Percentiles rank a stretch among this genome's conserved stretches.
Conservation (phyloP, 805 yeast genomes). For the Lachancea fermentati region DNA sequence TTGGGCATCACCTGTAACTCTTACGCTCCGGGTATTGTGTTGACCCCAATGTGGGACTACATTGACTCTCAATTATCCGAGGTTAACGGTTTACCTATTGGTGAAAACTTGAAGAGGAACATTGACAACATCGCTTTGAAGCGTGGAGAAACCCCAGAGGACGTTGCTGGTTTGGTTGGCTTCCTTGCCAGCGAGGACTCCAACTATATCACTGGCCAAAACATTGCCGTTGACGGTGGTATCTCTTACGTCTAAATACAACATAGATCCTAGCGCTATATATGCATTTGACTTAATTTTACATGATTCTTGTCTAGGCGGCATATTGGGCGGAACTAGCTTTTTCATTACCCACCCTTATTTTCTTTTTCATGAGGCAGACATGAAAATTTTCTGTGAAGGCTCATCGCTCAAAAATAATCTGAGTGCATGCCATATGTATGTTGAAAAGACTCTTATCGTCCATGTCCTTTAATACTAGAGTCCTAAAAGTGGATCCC, state of each 20-base stretch:
- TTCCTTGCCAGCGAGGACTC: slow-evolving; percentile 35
- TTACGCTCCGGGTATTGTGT: slow-evolving; percentile 38
- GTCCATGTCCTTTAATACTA: slow-evolving; percentile 30
- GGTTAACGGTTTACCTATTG: slow-evolving; percentile 24
- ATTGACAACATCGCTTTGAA: slow-evolving; percentile 32
- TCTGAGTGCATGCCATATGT: slow-evolving; percentile 1
- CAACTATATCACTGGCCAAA: slow-evolving; percentile 34
- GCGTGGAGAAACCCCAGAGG: slow-evolving; percentile 34
- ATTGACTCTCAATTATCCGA: slow-evolving; percentile 26
- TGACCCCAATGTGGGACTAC: slow-evolving; percentile 36
- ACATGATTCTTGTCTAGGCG: too few relatives aligned
- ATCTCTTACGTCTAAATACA: slow-evolving; percentile 12
- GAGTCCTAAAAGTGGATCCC: slow-evolving; percentile 51
- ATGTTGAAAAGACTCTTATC: slow-evolving; percentile 8
- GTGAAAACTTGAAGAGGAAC: slow-evolving; percentile 24
- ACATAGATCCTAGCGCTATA: not conserved
- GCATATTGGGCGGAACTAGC: too few relatives aligned
- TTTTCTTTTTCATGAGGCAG: not conserved
- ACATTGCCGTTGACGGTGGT: slow-evolving; percentile 36
- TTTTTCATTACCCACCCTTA: not conserved
- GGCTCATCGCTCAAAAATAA: slow-evolving; percentile 4
- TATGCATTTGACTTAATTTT: too few relatives aligned
- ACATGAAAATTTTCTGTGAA: not conserved
- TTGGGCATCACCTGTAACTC: slow-evolving; percentile 36
- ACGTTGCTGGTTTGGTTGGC: slow-evolving; percentile 33